Conservation (phyloP, 495 filamentous ascomycete genomes). For the Penicillium atrosanguineum region DNA sequence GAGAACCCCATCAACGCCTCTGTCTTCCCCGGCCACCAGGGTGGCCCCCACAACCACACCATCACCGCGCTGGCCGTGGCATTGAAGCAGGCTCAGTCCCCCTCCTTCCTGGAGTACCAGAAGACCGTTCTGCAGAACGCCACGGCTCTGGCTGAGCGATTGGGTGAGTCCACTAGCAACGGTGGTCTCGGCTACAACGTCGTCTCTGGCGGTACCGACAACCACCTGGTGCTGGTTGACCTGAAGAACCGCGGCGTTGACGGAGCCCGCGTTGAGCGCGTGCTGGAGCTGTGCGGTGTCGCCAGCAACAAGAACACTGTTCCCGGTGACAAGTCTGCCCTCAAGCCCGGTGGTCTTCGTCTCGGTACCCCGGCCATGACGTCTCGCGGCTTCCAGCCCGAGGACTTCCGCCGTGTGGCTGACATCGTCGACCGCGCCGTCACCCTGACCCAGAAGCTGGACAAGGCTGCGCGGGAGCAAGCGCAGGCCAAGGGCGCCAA, state of each 20-base stretch:
- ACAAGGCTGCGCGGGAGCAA: conserved; percentile 75
- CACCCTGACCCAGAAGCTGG: conserved; percentile 74
- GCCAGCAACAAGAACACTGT: conserved; percentile 99
- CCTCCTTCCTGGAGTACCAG: conserved; percentile 90
- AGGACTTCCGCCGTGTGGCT: conserved; percentile 86
- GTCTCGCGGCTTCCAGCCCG: conserved; percentile 81
- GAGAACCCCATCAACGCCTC: conserved; percentile 93
- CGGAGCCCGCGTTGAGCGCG: conserved; percentile 89
- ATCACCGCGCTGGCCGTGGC: conserved; percentile 94
- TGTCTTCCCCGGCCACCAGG: conserved; percentile 98
- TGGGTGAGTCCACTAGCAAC: conserved; percentile 69
- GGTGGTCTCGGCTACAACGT: conserved; percentile 84
- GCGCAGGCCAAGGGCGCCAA: conserved; percentile 73
- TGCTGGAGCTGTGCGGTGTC: conserved; percentile 90
- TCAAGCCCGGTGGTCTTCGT: conserved; percentile 87
- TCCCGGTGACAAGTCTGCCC: conserved; percentile 87
- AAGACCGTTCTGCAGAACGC: conserved; percentile 83
- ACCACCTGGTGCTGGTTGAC: conserved; percentile 94
- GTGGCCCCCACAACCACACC: conserved; percentile 97
- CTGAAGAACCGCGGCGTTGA: conserved; percentile 88
- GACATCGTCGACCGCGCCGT: conserved; percentile 93
- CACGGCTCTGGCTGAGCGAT: conserved; percentile 72
- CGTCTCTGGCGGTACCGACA: conserved; percentile 92
- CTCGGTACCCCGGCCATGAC: conserved; percentile 98
- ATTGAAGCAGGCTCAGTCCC: conserved; percentile 83